phyloP scores from a whole-genome alignment of 495 filamentous ascomycete genomes.

The Aspergillus mulundensis region DNA sequence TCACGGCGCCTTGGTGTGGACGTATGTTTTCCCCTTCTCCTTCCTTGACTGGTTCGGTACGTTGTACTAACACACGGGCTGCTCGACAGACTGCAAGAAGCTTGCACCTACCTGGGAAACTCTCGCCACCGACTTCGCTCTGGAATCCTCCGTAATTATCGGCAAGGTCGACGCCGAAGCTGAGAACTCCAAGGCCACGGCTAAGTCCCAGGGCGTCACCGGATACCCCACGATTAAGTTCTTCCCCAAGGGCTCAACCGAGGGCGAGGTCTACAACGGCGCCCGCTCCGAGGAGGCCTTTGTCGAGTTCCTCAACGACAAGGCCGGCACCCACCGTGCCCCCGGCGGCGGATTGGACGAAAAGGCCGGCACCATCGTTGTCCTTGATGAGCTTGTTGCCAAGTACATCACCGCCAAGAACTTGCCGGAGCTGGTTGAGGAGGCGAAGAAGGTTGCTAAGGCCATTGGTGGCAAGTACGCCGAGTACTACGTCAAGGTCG shows the following conservation, averaged over 20 bases:
- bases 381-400: conserved; percentile 67
- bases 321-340: conserved; percentile 82
- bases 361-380: conserved; percentile 75
- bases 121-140: conserved; percentile 75
- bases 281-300: conserved; percentile 76
- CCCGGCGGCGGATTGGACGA: conserved; percentile 77
- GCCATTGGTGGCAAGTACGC: conserved; percentile 75
- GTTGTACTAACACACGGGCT: background rate
- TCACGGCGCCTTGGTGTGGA: conserved; percentile 96
- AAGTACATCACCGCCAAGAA: conserved; percentile 55
- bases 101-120: conserved; percentile 90
- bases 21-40: conserved; percentile 58
- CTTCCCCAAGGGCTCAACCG: conserved; percentile 85
- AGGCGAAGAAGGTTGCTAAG: conserved; percentile 66
- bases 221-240: conserved; percentile 97
- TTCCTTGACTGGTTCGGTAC: background rate
- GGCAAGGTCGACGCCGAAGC: conserved; percentile 95
- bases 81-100: conserved; percentile 85
- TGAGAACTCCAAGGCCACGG: conserved; percentile 72
- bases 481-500: conserved; percentile 90
- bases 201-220: conserved; percentile 70
- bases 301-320: conserved; percentile 78
- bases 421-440: conserved; percentile 55
- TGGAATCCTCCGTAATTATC: conserved; percentile 73
- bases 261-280: conserved; percentile 66